A percentile compares a stretch with the other conserved stretches of the same genome.
Evolutionary conservation across 2,329 filamentous ascomycete genomes (phyloP).

Genomic region (Aotearoamyces nothofagi): DNA sequence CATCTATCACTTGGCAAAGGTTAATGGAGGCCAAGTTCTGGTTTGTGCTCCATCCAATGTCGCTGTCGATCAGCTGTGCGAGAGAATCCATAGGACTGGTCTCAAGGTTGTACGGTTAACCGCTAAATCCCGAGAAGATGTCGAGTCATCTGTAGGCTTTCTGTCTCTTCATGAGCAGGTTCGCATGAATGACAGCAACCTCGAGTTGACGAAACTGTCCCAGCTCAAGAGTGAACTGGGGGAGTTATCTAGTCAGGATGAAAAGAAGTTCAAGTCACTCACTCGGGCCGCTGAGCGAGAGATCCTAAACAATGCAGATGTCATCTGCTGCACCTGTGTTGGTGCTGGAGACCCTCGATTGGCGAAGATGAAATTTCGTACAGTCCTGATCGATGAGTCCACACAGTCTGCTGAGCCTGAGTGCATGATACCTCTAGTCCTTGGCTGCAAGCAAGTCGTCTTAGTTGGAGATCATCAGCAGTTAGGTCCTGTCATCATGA

Average conservation of each 20-base stretch:
- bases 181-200: slow-evolving; percentile 91
- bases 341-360: slow-evolving; percentile 91
- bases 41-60: slow-evolving; percentile 98
- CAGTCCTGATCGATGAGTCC: slow-evolving; percentile 94
- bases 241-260: slow-evolving; percentile 85
- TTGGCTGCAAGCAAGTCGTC: slow-evolving; percentile 98
- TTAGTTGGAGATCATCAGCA: slow-evolving; percentile 97
- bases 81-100: slow-evolving; percentile 87
- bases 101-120: slow-evolving; percentile 95
- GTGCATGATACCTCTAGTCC: slow-evolving; percentile 94
- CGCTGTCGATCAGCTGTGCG: slow-evolving; percentile 93
- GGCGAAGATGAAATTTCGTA: slow-evolving; percentile 95
- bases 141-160: slow-evolving; percentile 95
- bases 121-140: slow-evolving; percentile 97
- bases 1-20: slow-evolving; percentile 93
- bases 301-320: slow-evolving; percentile 87
- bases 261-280: slow-evolving; percentile 96
- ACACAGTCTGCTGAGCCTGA: slow-evolving; percentile 97
- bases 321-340: slow-evolving; percentile 97
- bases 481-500: slow-evolving; percentile 97
- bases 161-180: slow-evolving; percentile 94
- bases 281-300: slow-evolving; percentile 89
- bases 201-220: slow-evolving; percentile 80
- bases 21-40: slow-evolving; percentile 85
- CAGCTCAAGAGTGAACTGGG: slow-evolving; percentile 86